Evolutionary conservation across 2,329 filamentous ascomycete species (phyloP).

Genomic region (Leptographium procerum): DNA sequence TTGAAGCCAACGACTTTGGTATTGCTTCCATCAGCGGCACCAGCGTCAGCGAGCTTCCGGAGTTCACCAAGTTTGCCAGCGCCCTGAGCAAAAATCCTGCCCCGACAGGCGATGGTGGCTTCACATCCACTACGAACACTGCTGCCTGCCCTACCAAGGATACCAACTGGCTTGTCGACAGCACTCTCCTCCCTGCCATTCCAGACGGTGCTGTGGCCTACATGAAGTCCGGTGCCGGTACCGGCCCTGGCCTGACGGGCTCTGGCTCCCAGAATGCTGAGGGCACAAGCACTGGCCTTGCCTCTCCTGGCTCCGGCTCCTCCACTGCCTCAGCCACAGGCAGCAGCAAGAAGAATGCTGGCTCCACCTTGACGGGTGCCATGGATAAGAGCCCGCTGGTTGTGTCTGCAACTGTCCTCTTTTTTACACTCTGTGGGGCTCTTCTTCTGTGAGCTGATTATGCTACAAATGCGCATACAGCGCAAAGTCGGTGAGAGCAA

Average conservation of each 20-base stretch:
- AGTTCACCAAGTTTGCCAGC: constrained; percentile 47
- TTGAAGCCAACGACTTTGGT: constrained; percentile 69
- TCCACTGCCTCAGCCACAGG: constrained; percentile 18
- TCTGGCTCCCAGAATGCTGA: constrained; percentile 41
- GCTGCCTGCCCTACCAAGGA: constrained; percentile 38
- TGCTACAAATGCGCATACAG: background rate
- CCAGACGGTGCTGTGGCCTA: constrained; percentile 38
- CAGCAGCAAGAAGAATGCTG: constrained; percentile 14
- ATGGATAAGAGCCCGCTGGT: constrained; percentile 27
- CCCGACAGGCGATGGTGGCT: constrained; percentile 40
- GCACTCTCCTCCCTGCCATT: constrained; percentile 38
- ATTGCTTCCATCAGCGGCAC: constrained; percentile 55
- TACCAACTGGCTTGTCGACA: constrained; percentile 38
- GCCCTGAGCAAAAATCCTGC: constrained; percentile 37
- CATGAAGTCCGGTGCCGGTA: constrained; percentile 41
- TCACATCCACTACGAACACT: constrained; percentile 33
- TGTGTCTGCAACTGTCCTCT: constrained; percentile 22
- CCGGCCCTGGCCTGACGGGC: constrained; percentile 40
- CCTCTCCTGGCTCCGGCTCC: constrained; percentile 26
- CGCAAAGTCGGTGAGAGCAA: background rate
- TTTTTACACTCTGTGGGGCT: constrained; percentile 27
- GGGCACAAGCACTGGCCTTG: constrained; percentile 33
- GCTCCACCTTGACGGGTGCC: constrained; percentile 18
- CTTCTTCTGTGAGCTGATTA: constrained; percentile 23
- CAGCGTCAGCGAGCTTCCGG: constrained; percentile 43